Evolutionary conservation across 2,329 filamentous ascomycete genomes (phyloP).

Genomic region (Verticillium albo-atrum): DNA sequence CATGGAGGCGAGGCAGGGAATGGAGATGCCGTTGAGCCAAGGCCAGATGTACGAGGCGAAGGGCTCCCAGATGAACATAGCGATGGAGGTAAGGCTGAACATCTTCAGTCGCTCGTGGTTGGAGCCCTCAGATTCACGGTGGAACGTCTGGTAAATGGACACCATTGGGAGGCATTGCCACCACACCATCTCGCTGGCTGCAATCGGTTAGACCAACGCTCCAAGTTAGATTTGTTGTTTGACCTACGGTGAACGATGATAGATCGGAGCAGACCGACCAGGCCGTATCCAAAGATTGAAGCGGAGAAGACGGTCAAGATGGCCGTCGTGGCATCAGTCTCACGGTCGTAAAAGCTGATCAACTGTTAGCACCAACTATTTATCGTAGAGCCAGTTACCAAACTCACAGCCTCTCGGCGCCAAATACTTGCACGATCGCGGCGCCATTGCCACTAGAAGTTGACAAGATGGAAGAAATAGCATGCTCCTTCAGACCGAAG

Average conservation of each 20-base stretch:
- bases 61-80: constrained; percentile 11
- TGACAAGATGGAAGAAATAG: constrained; percentile 8
- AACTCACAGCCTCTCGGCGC: constrained; percentile 7
- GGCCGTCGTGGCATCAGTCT: constrained; percentile 7
- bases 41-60: constrained; percentile 9
- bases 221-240: too few species aligned
- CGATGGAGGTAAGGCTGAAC: constrained; percentile 8
- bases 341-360: constrained; percentile 6
- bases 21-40: constrained; percentile 10
- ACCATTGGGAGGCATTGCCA: constrained; percentile 12
- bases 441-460: constrained; percentile 10
- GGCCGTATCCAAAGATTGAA: constrained; percentile 7
- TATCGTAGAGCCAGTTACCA: background rate
- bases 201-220: background rate
- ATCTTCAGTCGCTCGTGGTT: constrained; percentile 5
- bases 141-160: constrained; percentile 9
- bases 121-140: constrained; percentile 6
- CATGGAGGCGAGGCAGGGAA: constrained; percentile 38
- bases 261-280: constrained; percentile 5
- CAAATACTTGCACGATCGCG: constrained; percentile 8
- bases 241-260: constrained; percentile 9
- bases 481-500: constrained; percentile 10
- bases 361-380: background rate
- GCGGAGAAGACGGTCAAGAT: constrained; percentile 9
- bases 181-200: constrained; percentile 11